Conservation (phyloP, 2,329 filamentous ascomycete genomes). For the Phyllosticta citriasiana region DNA sequence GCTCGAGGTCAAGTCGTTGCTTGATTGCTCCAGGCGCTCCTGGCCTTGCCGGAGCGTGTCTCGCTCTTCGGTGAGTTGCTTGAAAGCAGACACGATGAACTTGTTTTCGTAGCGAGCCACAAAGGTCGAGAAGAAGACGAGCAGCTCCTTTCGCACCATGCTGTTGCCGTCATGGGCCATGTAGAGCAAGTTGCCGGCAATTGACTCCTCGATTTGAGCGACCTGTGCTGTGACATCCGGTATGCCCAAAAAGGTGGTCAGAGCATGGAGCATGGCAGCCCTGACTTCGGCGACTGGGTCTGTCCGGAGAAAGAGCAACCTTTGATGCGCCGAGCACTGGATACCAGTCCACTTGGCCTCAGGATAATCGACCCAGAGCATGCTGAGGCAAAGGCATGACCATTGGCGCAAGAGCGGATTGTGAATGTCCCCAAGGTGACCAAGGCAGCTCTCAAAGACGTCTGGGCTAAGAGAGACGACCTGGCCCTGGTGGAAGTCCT, state of each 20-base stretch:
- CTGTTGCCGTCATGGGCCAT: constrained; percentile 93
- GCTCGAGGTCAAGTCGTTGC: constrained; percentile 15
- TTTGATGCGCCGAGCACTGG: constrained; percentile 70
- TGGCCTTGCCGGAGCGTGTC: neutral
- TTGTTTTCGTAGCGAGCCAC: constrained; percentile 84
- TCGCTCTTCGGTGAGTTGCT: constrained; percentile 62
- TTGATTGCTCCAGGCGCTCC: neutral
- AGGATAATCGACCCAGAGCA: constrained; percentile 82
- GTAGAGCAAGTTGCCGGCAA: constrained; percentile 79
- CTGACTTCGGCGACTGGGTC: constrained; percentile 88
- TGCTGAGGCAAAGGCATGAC: constrained; percentile 90
- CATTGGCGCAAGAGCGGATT: constrained; percentile 88
- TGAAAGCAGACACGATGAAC: constrained; percentile 83
- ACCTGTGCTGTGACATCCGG: constrained; percentile 87
- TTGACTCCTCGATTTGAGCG: constrained; percentile 78
- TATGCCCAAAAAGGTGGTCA: constrained; percentile 90
- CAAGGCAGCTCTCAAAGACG: constrained; percentile 78
- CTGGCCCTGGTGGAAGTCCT: constrained; percentile 84
- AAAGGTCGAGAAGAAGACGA: constrained; percentile 90
- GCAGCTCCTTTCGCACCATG: constrained; percentile 83
- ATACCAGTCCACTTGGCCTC: constrained; percentile 97
- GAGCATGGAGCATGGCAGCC: constrained; percentile 83
- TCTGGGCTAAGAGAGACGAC: constrained; percentile 84
- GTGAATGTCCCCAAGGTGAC: constrained; percentile 73
- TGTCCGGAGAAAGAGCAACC: constrained; percentile 68